Evolutionary conservation across 2,329 filamentous ascomycete genomes (phyloP), one percentile per base, ranked within the genome.

Genomic region (Sporothrix mexicana): DNA sequence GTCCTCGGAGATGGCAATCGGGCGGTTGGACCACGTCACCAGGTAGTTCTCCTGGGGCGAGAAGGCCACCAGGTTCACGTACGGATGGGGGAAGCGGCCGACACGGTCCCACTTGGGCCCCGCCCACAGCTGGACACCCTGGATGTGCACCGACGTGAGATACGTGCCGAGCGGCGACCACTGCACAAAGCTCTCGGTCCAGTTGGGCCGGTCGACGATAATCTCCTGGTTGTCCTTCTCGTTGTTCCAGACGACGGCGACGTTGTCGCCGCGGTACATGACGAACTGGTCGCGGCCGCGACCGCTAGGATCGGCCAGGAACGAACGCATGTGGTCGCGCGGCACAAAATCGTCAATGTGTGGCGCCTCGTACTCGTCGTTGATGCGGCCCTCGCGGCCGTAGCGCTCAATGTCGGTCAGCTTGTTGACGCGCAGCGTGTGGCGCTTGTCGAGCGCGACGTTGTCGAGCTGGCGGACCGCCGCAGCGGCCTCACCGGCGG

Each of bases 161-260:
- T 90, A 99, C 72, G 95, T 98, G 77, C 96, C 96, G 77, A 93
- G 90, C 59, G 96, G 96, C 72, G 96, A 98, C 96, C 96, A 99
- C 84, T 97, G 94, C 69, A 99, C 92, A 80, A 99, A 99, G 51
- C 93, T 93, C 83, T 99, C 96, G 74, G 96, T 99, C 96, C 96
- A 99, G 87, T 97, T 93, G 79, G 92, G 91, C 77, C 96, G 92
- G 80, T 98, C 95, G 73, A 99, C 93, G 51, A 98, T 89, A 76
- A 89, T 90, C 82, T 99, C 96, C 4, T 95, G 94, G 25, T 87
- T 83, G 74, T 98, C 95, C 83, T 92, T 95, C 84, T 97, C 96
- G 86, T 97, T 97, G 86, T 98, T 98, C 95, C 95, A 99, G 87
- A 93, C 97, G 6, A 99, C 92, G 74, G 94, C 95, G 51, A 99